Base-by-base conservation (phyloP, 2,329 filamentous ascomycete genomes). In the Apiospora phragmitis region DNA sequence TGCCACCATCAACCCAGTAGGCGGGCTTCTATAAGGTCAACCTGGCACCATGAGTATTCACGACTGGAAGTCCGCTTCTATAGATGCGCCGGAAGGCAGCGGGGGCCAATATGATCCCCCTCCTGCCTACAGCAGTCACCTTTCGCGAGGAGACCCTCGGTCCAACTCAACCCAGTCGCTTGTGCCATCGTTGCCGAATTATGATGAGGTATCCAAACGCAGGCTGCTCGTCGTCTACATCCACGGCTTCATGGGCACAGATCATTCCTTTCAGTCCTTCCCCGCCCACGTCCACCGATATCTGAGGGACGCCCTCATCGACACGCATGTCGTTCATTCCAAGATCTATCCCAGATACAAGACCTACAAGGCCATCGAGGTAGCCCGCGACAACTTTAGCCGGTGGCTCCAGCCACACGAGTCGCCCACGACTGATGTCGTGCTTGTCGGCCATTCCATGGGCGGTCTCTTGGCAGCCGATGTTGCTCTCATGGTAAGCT, bases 371-470 rank as follows among this genome's bases (percentile, higher is more conserved):
- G 86, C 90, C 47, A 90, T 95, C 69, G 86, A 91, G 26, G 87
- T 93, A 75, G 94, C 94, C 3, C 87, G 92, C 71, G 92, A 97
- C 77, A 92, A 94, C 77, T 97, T 97, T 78, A 95, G 93, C 77
- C 84, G 82, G 74, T 98, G 95, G 94, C 84, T 97, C 41, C 85
- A 88, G 71, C 94, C 94, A 8, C 93, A 97, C 76, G 92, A 95
- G 79, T 89, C 89, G 38, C 83, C 86, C 4, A 88, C 85, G 26
- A 94, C 94, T 1, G 95, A 98, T 83, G 86, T 97, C 2, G 86
- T 98, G 26, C 85, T 98, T 3, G 84, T 97, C 3, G 94, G 95
- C 0, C 95, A 97, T 80, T 97, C 93, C 55, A 95, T 98, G 90
- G 95, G 95, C 21, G 95, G 95, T 1, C 85, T 98, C 32, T 81